A percentile compares a stretch with the other conserved stretches of the same genome.
phyloP scores from a whole-genome alignment of 768 basidiomycete genomes.

The Cyclocybe cylindracea region DNA sequence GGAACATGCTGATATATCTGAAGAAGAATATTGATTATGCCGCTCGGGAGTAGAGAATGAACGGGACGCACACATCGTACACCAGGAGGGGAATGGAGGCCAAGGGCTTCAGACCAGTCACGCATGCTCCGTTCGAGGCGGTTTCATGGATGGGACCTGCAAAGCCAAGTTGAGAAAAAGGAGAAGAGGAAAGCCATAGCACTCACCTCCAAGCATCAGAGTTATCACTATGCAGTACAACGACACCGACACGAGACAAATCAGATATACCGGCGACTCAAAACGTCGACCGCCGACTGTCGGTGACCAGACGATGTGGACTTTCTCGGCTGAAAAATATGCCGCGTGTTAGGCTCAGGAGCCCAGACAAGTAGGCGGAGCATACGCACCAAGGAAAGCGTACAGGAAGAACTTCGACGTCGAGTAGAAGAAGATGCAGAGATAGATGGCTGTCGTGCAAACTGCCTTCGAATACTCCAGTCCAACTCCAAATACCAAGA shows the following conservation, averaged over 20 bases:
- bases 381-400: constrained; percentile 40
- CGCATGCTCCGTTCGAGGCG: constrained; percentile 38
- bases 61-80: constrained; percentile 45
- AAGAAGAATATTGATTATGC: neutral
- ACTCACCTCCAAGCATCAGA: constrained; percentile 38
- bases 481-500: constrained; percentile 47
- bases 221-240: constrained; percentile 41
- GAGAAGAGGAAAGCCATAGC: neutral
- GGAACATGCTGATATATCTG: constrained; percentile 34
- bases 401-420: constrained; percentile 49
- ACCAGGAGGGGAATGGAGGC: constrained; percentile 45
- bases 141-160: constrained; percentile 39
- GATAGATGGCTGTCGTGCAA: constrained; percentile 44
- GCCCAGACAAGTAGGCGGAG: constrained; percentile 1
- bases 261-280: constrained; percentile 41
- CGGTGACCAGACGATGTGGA: constrained; percentile 47
- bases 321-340: constrained; percentile 38
- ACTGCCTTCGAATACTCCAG: constrained; percentile 33
- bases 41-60: neutral
- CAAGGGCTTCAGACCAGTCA: constrained; percentile 46
- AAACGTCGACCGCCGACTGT: constrained; percentile 30
- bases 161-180: neutral
- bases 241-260: constrained; percentile 35
- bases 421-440: constrained; percentile 44
- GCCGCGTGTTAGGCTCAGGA: neutral